Conservation (phyloP, 108 stramenopile genomes). For the Conticribra weissflogii region DNA sequence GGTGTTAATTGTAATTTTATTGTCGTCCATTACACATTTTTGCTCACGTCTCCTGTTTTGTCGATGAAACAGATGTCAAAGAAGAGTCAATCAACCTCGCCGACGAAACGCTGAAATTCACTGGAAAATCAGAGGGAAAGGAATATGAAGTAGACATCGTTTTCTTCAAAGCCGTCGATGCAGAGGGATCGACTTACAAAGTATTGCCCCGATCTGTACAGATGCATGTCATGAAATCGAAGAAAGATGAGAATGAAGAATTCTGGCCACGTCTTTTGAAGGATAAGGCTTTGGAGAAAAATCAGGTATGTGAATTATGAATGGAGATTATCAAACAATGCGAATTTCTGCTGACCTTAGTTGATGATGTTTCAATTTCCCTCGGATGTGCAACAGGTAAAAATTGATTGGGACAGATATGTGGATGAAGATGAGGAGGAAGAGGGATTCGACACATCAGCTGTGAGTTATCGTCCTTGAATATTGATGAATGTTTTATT, state of each 20-base stretch:
- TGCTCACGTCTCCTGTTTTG: not conserved
- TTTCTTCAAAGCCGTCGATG: slow-evolving; percentile 87
- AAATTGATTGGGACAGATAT: slow-evolving; percentile 96
- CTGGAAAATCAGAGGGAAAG: slow-evolving; percentile 73
- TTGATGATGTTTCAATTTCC: slow-evolving; percentile 1
- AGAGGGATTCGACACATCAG: slow-evolving; percentile 58
- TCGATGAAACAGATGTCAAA: slow-evolving; percentile 74
- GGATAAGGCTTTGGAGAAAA: slow-evolving; percentile 93
- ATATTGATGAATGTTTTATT: too few species aligned
- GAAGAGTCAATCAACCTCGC: slow-evolving; percentile 88
- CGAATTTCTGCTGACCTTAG: not conserved
- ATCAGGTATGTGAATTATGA: slow-evolving; percentile 48
- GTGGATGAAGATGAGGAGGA: slow-evolving; percentile 96
- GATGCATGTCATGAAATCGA: slow-evolving; percentile 89
- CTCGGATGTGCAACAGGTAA: too few species aligned
- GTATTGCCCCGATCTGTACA: slow-evolving; percentile 90
- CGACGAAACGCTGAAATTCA: slow-evolving; percentile 82
- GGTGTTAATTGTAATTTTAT: not conserved
- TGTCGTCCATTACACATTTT: not conserved
- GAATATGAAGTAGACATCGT: slow-evolving; percentile 87
- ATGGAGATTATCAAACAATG: not conserved
- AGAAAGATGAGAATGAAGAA: slow-evolving; percentile 50
- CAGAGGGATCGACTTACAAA: slow-evolving; percentile 90
- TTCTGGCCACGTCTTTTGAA: slow-evolving; percentile 92
- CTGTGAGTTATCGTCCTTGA: slow-evolving; percentile 15